Conservation (phyloP, 441 rosid genomes). For the Geranium incanum region DNA sequence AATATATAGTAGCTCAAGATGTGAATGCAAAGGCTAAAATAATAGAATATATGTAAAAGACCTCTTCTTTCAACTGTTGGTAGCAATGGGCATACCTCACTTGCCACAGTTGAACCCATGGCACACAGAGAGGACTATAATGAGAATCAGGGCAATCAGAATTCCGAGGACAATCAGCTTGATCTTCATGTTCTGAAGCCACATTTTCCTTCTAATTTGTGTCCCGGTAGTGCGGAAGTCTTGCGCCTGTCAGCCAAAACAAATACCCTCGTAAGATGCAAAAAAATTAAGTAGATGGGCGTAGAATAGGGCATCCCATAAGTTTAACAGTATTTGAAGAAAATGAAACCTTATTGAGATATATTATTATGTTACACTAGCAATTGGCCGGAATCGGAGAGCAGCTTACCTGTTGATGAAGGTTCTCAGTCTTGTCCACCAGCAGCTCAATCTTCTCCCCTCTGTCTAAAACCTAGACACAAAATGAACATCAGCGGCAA, state of each 20-base stretch:
- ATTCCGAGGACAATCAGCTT: constrained; percentile 17
- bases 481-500: not conserved
- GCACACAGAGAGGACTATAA: constrained; percentile 16
- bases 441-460: constrained; percentile 18
- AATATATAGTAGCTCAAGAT: not conserved
- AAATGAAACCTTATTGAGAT: not conserved
- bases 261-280: not conserved
- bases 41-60: not conserved
- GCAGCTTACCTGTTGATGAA: not conserved
- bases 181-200: constrained; percentile 18
- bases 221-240: constrained; percentile 16
- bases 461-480: constrained; percentile 12
- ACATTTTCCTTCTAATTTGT: constrained; percentile 15
- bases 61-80: not conserved
- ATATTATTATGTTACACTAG: not conserved
- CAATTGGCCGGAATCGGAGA: not conserved
- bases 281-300: too few relatives aligned
- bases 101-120: constrained; percentile 17
- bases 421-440: constrained; percentile 17
- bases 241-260: constrained; percentile 9
- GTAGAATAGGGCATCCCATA: too few relatives aligned
- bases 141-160: constrained; percentile 14
- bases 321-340: not conserved
- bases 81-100: not conserved
- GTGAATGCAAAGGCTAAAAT: not conserved